Percentiles rank a stretch among this genome's conserved stretches.
phyloP scores from a whole-genome alignment of 257 asterid genomes.

The Solanum chilense region DNA sequence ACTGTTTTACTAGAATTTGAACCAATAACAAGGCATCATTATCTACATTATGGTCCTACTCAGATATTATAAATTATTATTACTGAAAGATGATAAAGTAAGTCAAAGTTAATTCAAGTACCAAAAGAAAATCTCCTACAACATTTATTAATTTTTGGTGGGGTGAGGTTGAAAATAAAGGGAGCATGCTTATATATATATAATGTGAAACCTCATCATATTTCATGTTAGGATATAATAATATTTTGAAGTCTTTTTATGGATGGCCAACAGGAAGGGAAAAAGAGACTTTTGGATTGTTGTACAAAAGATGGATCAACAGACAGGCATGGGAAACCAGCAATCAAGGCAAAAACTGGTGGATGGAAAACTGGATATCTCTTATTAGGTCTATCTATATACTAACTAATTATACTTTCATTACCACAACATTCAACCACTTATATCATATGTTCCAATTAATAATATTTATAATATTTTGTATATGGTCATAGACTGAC shows the following conservation, averaged over 20 bases:
- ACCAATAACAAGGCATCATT: background rate
- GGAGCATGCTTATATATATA: background rate
- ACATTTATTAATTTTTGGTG: background rate
- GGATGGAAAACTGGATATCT: slow-evolving; percentile 74
- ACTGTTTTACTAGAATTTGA: background rate
- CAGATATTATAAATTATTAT: background rate
- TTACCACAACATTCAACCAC: background rate
- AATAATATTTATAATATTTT: background rate
- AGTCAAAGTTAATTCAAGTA: background rate
- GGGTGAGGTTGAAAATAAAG: background rate
- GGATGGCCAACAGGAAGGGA: slow-evolving; percentile 37
- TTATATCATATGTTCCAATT: background rate
- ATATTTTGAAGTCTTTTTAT: background rate
- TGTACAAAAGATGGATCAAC: slow-evolving; percentile 56
- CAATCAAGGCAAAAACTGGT: slow-evolving; percentile 48
- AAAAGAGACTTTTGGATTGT: slow-evolving; percentile 18
- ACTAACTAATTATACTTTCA: background rate
- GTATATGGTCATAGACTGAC: background rate
- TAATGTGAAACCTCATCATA: background rate
- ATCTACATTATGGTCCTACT: background rate
- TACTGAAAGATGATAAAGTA: background rate
- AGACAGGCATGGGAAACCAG: slow-evolving; percentile 50
- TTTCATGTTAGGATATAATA: background rate
- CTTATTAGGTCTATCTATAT: slow-evolving; percentile 33
- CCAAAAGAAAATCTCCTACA: background rate